Evolutionary conservation across 164 flowering plant genomes (phyloP), one percentile per base, ranked within the genome.

Genomic region (Stephania japonica): DNA sequence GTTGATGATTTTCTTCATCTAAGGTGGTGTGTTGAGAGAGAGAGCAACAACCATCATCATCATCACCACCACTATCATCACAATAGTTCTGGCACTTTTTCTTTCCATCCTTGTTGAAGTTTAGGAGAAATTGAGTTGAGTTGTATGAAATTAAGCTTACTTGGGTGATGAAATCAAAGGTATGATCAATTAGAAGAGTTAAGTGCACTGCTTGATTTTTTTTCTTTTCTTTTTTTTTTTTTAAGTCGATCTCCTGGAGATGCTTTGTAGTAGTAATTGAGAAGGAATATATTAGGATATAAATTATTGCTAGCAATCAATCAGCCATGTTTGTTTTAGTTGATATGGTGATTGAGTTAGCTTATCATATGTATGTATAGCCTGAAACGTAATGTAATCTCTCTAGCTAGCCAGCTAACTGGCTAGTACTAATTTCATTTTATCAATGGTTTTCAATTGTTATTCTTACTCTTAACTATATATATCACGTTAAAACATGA

Each of bases 1-100:
- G 84, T 83, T 65, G 88, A 86, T 27, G 90, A 89, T 72, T 89
- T 89, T 61, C 86, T 85, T 61, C 86, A 82, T 73, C 76, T 89
- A 0, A 80, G 82, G 67, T 82, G 90, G 88, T 83, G 73, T 70
- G 84, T 86, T 9, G 90, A 87, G 78, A 73, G 73, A 66, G 92
- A 89, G 65, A 86, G 81, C 65, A 79, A 70, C 19, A 70, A 76
- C 26, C 78, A 79, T 0, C 38, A 32, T 32, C 38, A 32, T 32
- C 38, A 32, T 63, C 82, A 83, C 13, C 80, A 75, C 42, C 83
- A 72, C 21, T 32, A 0, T 32, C 83, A 79, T 50, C 75, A 16
- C 21, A 16, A 16, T 13, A 19, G 19, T 19, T 56, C 70, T 68
- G 61, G 25, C 21, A 25, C 75, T 67, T 71, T 80, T 53, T 76